Conservation (phyloP, 768 basidiomycete genomes). For the Naganishia randhawae region DNA sequence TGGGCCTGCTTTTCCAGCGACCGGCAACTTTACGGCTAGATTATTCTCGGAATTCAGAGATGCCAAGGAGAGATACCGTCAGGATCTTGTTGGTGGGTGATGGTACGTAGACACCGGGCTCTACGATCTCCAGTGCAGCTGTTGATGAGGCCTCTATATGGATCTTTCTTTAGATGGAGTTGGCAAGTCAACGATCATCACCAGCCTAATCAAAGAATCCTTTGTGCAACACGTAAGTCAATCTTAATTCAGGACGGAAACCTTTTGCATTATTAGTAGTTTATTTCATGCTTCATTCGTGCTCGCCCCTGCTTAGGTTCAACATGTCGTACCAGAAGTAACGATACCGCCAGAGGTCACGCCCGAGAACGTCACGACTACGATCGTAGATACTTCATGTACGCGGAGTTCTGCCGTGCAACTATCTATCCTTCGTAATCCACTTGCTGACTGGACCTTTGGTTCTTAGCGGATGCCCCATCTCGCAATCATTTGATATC, state of each 20-base stretch:
- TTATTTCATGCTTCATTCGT: neutral
- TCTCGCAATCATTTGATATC: constrained; percentile 85
- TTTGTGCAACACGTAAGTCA: constrained; percentile 75
- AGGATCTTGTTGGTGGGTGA: constrained; percentile 91
- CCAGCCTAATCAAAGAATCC: constrained; percentile 91
- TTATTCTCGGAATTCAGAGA: constrained; percentile 1
- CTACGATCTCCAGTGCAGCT: too few species aligned
- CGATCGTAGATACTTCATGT: constrained; percentile 97
- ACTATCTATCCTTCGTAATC: constrained; percentile 1
- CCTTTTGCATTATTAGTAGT: neutral
- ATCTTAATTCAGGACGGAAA: neutral
- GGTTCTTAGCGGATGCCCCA: constrained; percentile 66
- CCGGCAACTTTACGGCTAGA: too few species aligned
- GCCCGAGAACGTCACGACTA: constrained; percentile 94
- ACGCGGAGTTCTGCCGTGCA: constrained; percentile 44
- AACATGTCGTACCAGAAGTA: constrained; percentile 91
- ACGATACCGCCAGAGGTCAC: constrained; percentile 97
- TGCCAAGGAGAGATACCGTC: constrained; percentile 71
- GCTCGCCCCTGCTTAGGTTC: constrained; percentile 62
- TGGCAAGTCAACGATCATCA: constrained; percentile 96
- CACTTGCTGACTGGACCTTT: constrained; percentile 19
- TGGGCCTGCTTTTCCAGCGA: too few species aligned
- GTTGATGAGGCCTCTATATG: too few species aligned
- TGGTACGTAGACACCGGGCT: too few species aligned
- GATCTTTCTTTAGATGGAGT: constrained; percentile 73